Conservation (phyloP, 2,329 filamentous ascomycete genomes). For the Colletotrichum cuscutae region DNA sequence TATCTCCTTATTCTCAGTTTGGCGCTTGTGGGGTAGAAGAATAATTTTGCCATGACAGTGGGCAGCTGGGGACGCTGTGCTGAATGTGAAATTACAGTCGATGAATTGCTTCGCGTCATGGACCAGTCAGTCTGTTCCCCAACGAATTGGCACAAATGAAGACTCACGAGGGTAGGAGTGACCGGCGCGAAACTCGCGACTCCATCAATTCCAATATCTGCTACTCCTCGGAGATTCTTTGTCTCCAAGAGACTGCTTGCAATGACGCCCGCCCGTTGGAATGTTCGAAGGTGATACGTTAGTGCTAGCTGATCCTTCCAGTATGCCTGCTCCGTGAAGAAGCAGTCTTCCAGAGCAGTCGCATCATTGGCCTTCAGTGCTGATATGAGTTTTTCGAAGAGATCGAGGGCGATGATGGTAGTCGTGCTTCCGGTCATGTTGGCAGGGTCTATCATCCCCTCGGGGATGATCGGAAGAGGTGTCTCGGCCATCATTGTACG, state of each 20-base stretch:
- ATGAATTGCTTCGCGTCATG: conserved; percentile 6
- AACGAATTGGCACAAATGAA: too few relatives aligned
- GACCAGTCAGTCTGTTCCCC: background rate
- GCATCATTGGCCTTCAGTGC: background rate
- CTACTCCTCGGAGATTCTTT: background rate
- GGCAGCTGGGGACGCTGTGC: conserved; percentile 41
- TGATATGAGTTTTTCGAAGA: background rate
- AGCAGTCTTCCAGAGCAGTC: background rate
- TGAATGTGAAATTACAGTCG: conserved; percentile 41
- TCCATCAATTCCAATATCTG: conserved; percentile 7
- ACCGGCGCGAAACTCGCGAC: conserved; percentile 14
- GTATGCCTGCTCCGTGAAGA: conserved; percentile 1
- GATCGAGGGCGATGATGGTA: background rate
- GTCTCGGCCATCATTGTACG: conserved; percentile 14
- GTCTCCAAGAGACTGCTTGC: background rate
- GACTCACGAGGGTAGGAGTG: background rate
- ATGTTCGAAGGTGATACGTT: conserved; percentile 26
- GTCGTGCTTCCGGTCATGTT: background rate
- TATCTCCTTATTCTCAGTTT: background rate
- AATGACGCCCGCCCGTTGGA: background rate
- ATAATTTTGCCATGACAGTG: conserved; percentile 44
- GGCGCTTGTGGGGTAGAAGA: conserved; percentile 40
- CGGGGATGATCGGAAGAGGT: background rate
- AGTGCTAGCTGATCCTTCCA: conserved; percentile 29
- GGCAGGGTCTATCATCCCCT: background rate